Evolutionary conservation across 306 rosid genomes (phyloP), one percentile per base, ranked within the genome.

Genomic region (Carpinus viminea): DNA sequence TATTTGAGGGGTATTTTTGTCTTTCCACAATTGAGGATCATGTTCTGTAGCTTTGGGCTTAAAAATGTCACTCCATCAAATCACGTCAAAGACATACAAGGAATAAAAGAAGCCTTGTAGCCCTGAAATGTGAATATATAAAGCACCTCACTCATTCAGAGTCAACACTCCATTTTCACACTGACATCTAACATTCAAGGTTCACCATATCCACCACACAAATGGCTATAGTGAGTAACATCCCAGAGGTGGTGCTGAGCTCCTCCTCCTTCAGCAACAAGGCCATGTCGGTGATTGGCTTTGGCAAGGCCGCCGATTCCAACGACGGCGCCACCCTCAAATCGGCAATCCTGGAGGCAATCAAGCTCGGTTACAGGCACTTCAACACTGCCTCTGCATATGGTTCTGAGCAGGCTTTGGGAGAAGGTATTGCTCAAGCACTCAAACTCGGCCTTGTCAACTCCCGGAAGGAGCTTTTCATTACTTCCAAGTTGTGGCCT

Each of bases 321-420:
- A 51, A 70, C 1, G 41, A 46, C 4, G 31, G 56, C 12, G 10
- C 59, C 74, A 70, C 74, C 68, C 12, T 61, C 16, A 48, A n/a
- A 50, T 21, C 55, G 18, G 74, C 74, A 0, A 43, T 48, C 10
- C 51, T 47, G 24, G 74, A 70, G 57, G 20, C 74, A 3, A 48
- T 70, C 57, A 70, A 70, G 57, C 43, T 50, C 12, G 74, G 74
- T 70, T 70, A 70, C 43, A 46, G 59, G 41, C 74, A 70, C 52
- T 70, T 70, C 12, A 59, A 70, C 15, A 70, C 74, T 5, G 74
- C 74, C 21, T 24, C 41, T 4, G 4, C 5, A 5, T 70, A 70
- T 70, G 74, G 59, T 18, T 46, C 74, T 10, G 74, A 70, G 41
- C 11, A 50, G 43, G 41, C 57, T 46, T 31, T 70, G 4, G 74